phyloP scores from a whole-genome alignment of 495 filamentous ascomycete species.

The Penicillium paradoxum region DNA sequence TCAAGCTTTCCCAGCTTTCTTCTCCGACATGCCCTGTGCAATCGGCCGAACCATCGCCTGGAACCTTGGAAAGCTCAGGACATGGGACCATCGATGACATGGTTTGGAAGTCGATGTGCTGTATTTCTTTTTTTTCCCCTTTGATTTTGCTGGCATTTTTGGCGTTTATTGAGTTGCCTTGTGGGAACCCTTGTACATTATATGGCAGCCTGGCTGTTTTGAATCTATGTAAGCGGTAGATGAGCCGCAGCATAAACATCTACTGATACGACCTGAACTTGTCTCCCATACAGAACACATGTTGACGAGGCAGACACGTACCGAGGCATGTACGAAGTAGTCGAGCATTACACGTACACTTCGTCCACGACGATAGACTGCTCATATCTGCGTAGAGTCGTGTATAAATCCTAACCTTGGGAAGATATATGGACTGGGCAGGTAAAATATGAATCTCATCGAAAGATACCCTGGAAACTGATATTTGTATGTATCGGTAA shows the following conservation, averaged over 20 bases:
- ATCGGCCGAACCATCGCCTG: not conserved
- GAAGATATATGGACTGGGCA: not conserved
- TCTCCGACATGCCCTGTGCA: constrained; percentile 1
- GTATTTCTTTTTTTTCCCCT: constrained; percentile 5
- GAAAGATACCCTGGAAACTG: not conserved
- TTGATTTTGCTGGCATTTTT: constrained; percentile 28
- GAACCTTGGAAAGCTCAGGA: not conserved
- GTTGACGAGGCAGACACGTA: not conserved
- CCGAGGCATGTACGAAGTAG: constrained; percentile 2
- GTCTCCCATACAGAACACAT: not conserved
- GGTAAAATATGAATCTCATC: not conserved
- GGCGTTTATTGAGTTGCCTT: constrained; percentile 31
- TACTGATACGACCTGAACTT: not conserved
- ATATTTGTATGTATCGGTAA: not conserved
- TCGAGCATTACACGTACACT: not conserved
- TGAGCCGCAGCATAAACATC: constrained; percentile 2
- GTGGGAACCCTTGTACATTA: constrained; percentile 17
- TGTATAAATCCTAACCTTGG: not conserved
- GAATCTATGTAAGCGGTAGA: constrained; percentile 1
- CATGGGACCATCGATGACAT: not conserved
- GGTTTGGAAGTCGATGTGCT: not conserved
- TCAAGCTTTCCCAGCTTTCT: not conserved
- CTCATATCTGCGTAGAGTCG: not conserved
- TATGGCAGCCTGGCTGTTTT: constrained; percentile 4
- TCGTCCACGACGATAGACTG: not conserved